Evolutionary conservation across 257 asterid genomes (phyloP), one percentile per base, ranked within the genome.

Genomic region (Solanum tarijense): DNA sequence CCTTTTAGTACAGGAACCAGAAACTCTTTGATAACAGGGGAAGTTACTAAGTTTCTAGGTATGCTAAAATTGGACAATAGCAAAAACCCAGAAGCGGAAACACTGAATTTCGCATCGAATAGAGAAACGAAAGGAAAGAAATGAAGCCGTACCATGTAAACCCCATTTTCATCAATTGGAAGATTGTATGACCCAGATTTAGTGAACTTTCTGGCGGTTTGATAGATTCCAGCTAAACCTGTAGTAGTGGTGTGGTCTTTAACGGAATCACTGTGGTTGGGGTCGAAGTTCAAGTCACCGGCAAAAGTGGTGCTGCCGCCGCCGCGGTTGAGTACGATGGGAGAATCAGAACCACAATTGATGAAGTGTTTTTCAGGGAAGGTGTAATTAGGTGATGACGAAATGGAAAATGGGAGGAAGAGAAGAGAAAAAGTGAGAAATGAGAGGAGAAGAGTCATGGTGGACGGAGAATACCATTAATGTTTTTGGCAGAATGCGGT

Each of bases 131-230:
- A 90, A 21, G 90, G 91, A 38, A 20, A 89, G 89, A 94, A 94
- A 89, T 92, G 98, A 82, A 93, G 87, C 41, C 96, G 94, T 78
- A 94, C 90, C 86, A 91, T 85, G 66, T 92, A 91, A 86, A 82
- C 90, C 5, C 94, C 96, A 36, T 12, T n/a, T 58, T 86, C 73
- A 34, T 8, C 60, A 34, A 87, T 52, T 52, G 75, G 48, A 21
- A 94, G 66, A 12, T 92, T 90, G 68, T 94, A 90, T 81, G 93
- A 91, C 12, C 5, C 69, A 0, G 23, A 1, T 27, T 52, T 27
- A 6, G 10, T 74, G 96, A 94, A 94, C 60, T 88, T 62, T 87
- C 96, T 91, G 23, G 98, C 95, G 3, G 88, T 89, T 48, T 69
- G 79, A 9, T 92, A 93, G 43, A 94, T 87, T 12, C 87, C 27